Evolutionary conservation across 2,329 filamentous ascomycete species (phyloP), one percentile per base, ranked within the genome.

Genomic region (Phyllosticta capitalensis): DNA sequence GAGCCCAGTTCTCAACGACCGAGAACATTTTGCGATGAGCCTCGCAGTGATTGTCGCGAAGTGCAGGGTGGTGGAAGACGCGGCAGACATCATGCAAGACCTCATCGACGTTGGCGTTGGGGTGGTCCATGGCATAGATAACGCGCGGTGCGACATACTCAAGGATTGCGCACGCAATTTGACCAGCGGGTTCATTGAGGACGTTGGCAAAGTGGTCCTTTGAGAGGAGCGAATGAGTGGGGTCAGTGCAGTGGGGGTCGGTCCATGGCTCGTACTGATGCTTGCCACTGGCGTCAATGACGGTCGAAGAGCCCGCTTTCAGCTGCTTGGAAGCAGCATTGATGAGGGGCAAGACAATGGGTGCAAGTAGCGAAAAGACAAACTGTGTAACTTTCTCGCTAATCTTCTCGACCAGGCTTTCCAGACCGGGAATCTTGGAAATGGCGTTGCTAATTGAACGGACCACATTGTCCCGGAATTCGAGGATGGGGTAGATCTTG

Each of bases 381-480:
- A 97, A 97, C 6, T 96, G 81, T 0, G 92, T 96, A 49, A 99
- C 79, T 1, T 89, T 92, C 76, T 99, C 94, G 59, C 88, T 90
- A 67, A 99, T 95, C 67, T 90, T 92, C 64, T 97, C 92, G 21
- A 97, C 84, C n/a, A 96, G 78, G 62, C 86, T 77, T 74, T 96
- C 90, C 3, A 99, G 80, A 0, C 92, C 92, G 0, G 94, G 94
- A 48, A 99, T 88, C 77, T 95, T 96, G 67, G 91, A 85, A 65
- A 97, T 90, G 56, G 91, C 87, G 48, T 84, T 83, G 68, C 85
- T 90, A 72, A 99, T 91, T 49, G 86, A 83, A 65, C 90, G 90
- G 55, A 96, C 92, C 58, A 99, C 91, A 68, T 88, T 94, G 77
- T 99, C 94, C 61, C 92, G 84, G 79, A 97, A 99, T 62, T 89